Base-by-base conservation (phyloP, 306 rosid species). In the Urtica urens region DNA sequence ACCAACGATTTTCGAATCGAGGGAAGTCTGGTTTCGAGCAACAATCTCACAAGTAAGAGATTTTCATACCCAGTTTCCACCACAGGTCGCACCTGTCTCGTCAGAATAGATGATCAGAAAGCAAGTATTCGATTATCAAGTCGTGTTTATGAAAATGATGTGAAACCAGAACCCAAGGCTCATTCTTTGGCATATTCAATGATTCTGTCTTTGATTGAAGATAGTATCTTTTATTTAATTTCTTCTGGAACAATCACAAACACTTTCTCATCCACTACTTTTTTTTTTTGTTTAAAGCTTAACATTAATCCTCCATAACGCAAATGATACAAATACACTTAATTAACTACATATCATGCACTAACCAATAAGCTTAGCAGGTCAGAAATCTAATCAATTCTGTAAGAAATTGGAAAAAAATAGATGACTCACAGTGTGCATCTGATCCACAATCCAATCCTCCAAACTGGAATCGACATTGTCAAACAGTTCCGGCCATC, bases 1-100 rank as follows among this genome's bases (percentile, higher is more conserved):
- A 83, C 94, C 74, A 81, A 78, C 21, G 93, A 83, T 63, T 78
- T 80, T 72, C 81, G 50, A 62, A 78, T 50, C 6, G 86, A 67
- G 48, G 93, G 79, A 26, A 50, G 22, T 56, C 79, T 83, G 61
- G 55, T 76, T 74, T 87, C 94, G 51, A 83, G 67, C 76, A 87
- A 72, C 71, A 87, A 60, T 70, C 93, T 83, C 77, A 83, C 94
- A 46, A 87, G 93, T 38, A 87, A 66, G 57, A 87, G 18, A 43
- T 78, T 83, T 72, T 87, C 96, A 63, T 83, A 83, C 65, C 96
- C 96, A 48, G 96, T 87, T 72, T 87, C 96, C 57, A 83, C 96
- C 50, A 87, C 94, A 23, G 93, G 96, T 9, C 96, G 84, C 59
- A 87, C 94, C 96, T 87, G 70, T 76, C 68, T 78, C 31, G 52